Evolutionary conservation across 352 stramenopile species (phyloP), one percentile per base, ranked within the genome.

Genomic region (Saprolegnia parasitica): DNA sequence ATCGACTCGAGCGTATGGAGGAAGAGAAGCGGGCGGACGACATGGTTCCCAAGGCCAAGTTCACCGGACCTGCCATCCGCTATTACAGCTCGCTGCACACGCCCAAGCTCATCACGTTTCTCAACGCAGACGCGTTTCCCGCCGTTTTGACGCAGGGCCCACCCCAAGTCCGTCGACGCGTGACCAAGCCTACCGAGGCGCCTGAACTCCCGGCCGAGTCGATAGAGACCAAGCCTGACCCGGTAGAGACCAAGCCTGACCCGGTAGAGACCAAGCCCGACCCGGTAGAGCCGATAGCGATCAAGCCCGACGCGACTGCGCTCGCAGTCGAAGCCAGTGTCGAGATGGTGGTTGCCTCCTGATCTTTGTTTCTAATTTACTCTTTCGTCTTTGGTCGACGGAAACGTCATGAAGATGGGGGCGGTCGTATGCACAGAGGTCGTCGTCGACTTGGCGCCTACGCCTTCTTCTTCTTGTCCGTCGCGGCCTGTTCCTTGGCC

Each of bases 91-190:
- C 77, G 16, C 65, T 91, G 1, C 81, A 78, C 20, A 67, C 72
- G 24, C 81, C 81, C 10, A 91, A 91, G 72, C 89, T 81, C 21
- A 91, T 94, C 70, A 94, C 84, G 60, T 94, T 94, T 52, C 62
- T 94, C 15, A 92, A 94, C 46, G 76, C 83, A 20, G 45, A 73
- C 23, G 76, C 79, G n/a, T 91, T 84, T 47, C 86, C 86, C 6
- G 39, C 74, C 8, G 79, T 94, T 32, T 92, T 94, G 58, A 79
- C 83, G 32, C 83, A 89, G 64, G 32, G 32, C 23, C 52, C 52
- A 39, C 52, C 52, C 32, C 8, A 29, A 58, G 8, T 58, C 32
- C 52, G 52, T 46, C 15, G 39, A 8, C 8, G 39, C 39, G 8
- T 46, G 39, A n/a, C n/a, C n/a, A n/a, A n/a, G n/a, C n/a, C n/a